Percentiles rank a stretch among this genome's conserved stretches.
Conservation (phyloP, 352 stramenopile species). For the Phytophthora chlamydospora region DNA sequence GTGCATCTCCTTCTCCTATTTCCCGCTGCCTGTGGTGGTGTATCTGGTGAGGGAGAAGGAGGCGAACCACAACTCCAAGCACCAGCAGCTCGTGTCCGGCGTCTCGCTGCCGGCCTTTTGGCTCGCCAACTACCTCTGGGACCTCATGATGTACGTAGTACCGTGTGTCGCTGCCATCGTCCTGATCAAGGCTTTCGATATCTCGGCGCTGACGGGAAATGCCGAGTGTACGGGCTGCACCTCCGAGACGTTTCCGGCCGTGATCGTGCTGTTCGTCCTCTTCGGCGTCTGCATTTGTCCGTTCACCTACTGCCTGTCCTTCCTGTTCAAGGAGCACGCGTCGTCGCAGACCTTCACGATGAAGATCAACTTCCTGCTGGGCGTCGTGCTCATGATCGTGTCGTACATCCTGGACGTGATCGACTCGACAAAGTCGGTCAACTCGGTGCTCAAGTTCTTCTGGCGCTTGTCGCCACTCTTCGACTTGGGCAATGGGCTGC, state of each 20-base stretch:
- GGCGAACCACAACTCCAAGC: slow-evolving; percentile 92
- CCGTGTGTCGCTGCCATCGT: slow-evolving; percentile 40
- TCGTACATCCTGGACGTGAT: slow-evolving; percentile 52
- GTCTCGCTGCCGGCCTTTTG: slow-evolving; percentile 94
- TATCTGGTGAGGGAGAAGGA: slow-evolving; percentile 95
- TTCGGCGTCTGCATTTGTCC: slow-evolving; percentile 52
- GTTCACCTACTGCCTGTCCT: slow-evolving; percentile 63
- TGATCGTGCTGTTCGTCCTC: slow-evolving; percentile 54
- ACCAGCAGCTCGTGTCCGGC: slow-evolving; percentile 94
- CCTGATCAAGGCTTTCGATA: slow-evolving; percentile 45
- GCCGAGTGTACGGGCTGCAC: slow-evolving; percentile 44
- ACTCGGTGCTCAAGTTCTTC: slow-evolving; percentile 58
- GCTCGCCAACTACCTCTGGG: slow-evolving; percentile 94
- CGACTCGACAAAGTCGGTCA: slow-evolving; percentile 42
- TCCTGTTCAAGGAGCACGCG: slow-evolving; percentile 54
- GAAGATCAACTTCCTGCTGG: slow-evolving; percentile 63
- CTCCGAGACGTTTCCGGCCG: slow-evolving; percentile 36
- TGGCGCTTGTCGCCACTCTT: slow-evolving; percentile 65
- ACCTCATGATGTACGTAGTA: slow-evolving; percentile 91
- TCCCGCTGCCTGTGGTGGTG: slow-evolving; percentile 88
- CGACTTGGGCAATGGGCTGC: slow-evolving; percentile 40
- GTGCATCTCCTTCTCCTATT: slow-evolving; percentile 89
- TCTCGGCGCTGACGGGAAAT: slow-evolving; percentile 42
- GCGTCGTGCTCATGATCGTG: slow-evolving; percentile 52
- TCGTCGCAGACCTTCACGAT: slow-evolving; percentile 60